Base-by-base conservation (phyloP, 2,329 filamentous ascomycete genomes). In the Coleophoma cylindrospora region DNA sequence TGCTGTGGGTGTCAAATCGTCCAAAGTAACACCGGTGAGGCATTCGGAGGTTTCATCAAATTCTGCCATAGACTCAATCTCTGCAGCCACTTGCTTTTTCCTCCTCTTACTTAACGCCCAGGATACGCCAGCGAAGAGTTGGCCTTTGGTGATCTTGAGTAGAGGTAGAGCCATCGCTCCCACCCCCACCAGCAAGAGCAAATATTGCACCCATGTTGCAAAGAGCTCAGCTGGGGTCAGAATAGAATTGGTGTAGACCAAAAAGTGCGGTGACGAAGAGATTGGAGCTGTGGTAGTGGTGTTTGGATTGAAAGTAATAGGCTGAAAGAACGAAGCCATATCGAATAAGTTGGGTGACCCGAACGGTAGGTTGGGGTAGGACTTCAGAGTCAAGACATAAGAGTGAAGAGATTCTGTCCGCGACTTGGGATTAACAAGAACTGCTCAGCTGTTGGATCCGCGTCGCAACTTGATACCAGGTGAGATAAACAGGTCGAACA, bases 241-340 rank as follows among this genome's bases (percentile, higher is more conserved):
- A 12, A 62, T 48, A 13, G 47, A 57, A 50, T 68, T 69, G 56
- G 62, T 64, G 52, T 66, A 68, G 7, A 68, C 54, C 43, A 57
- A 50, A n/a, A 61, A 64, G 12, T 34, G 43, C 12, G 50, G 43
- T 14, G 56, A 33, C 2, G 45, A 47, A 9, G 45, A 46, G 6
- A 56, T 48, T 12, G 40, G 49, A 44, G 22, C 41, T 4, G 41
- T 32, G 13, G 12, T 7, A 32, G 5, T 44, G 41, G 13, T 11
- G 51, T 61, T 65, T 14, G 50, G 57, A 17, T 54, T 34, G 40
- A 49, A 47, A 37, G 63, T 51, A 43, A 59, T 56, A 15, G 63
- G 64, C 52, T 64, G 65, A 48, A 66, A 64, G 52, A 66, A 66
- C 3, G 65, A 68, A n/a, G 66, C 61, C 66, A 68, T 68, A 32